Evolutionary conservation across 306 rosid genomes (phyloP).

Genomic region (Pyrus bretschneideri): DNA sequence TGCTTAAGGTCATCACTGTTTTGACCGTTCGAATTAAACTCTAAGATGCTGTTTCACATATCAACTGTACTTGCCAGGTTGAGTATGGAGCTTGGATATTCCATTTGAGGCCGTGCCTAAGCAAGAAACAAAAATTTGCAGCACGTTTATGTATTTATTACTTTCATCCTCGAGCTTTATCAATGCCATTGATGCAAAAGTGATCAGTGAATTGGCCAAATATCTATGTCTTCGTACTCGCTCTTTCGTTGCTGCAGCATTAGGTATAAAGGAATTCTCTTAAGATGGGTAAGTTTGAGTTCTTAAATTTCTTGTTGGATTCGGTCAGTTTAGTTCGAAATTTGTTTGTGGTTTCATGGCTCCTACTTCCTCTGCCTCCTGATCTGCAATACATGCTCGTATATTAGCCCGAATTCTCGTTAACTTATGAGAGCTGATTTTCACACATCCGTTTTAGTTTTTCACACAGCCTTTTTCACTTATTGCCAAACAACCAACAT

Average conservation of each 20-base stretch:
- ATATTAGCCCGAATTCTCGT: too few relatives aligned
- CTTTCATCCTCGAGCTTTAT: not conserved
- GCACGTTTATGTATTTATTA: not conserved
- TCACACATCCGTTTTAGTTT: too few relatives aligned
- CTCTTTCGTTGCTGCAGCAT: too few relatives aligned
- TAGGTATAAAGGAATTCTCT: too few relatives aligned
- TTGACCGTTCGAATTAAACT: not conserved
- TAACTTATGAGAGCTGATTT: too few relatives aligned
- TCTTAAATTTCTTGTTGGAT: too few relatives aligned
- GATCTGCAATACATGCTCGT: not conserved
- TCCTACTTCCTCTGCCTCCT: not conserved
- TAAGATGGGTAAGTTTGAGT: too few relatives aligned
- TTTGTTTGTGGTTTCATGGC: not conserved
- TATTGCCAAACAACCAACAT: too few relatives aligned
- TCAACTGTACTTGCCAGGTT: not conserved
- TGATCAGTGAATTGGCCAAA: too few relatives aligned
- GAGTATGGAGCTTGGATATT: not conserved
- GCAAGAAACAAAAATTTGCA: not conserved
- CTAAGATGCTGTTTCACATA: not conserved
- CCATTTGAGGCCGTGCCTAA: not conserved
- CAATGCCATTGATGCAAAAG: not conserved
- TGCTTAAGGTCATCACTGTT: constrained; percentile 26
- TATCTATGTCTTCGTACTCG: too few relatives aligned
- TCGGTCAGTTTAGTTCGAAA: not conserved
- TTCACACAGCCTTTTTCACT: too few relatives aligned